These are phyloP conservation scores for Fusarium sp. DNA, from an alignment of 2,329 filamentous ascomycete species.

Conservation along the genomic window DNA sequence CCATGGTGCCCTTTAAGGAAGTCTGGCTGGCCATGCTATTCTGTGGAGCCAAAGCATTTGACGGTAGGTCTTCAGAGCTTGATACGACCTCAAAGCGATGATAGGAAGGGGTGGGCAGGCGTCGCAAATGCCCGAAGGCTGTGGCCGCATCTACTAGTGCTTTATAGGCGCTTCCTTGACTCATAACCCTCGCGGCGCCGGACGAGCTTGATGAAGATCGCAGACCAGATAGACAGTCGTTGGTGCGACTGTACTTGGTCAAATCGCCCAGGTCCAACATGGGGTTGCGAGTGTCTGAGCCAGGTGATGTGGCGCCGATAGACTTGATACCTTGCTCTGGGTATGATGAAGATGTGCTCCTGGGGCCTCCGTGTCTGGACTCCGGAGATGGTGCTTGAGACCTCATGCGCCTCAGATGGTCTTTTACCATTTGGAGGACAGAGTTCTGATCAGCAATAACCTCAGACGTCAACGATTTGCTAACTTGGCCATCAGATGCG, in stretches of 20 bases:
- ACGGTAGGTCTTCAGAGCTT: slow-evolving; percentile 46
- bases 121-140: slow-evolving; percentile 47
- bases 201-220: slow-evolving; percentile 48
- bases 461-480: slow-evolving; percentile 10
- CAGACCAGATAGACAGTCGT: slow-evolving; percentile 50
- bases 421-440: slow-evolving; percentile 34
- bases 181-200: slow-evolving; percentile 14
- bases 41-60: slow-evolving; percentile 20
- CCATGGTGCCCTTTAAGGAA: neutral
- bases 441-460: slow-evolving; percentile 36
- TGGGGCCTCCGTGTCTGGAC: slow-evolving; percentile 12
- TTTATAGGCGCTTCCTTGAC: slow-evolving; percentile 36
- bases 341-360: slow-evolving; percentile 53
- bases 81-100: slow-evolving; percentile 47
- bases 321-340: slow-evolving; percentile 43
- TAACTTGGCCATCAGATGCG: slow-evolving; percentile 5
- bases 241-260: slow-evolving; percentile 48
- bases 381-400: slow-evolving; percentile 32
- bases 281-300: slow-evolving; percentile 36
- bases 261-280: slow-evolving; percentile 50
- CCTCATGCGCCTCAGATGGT: slow-evolving; percentile 22
- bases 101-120: slow-evolving; percentile 41
- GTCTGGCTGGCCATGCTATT: slow-evolving; percentile 7
- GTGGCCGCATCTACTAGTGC: slow-evolving; percentile 46
- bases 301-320: slow-evolving; percentile 49